phyloP scores from a whole-genome alignment of 495 filamentous ascomycete genomes.

The Penicillium ucsense region DNA sequence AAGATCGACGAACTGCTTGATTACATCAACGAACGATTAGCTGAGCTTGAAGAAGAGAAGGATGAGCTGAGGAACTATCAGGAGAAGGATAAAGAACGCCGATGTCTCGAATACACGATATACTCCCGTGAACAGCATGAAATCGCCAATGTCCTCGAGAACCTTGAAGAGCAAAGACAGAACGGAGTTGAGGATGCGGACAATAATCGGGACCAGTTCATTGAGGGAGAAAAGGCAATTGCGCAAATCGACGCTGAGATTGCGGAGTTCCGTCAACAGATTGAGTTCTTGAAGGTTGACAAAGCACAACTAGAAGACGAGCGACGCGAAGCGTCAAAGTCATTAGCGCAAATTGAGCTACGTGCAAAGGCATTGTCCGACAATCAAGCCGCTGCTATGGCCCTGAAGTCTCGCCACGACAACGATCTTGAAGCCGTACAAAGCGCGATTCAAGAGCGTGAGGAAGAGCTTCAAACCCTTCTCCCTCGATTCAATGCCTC shows the following conservation, averaged over 20 bases:
- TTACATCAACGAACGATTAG: slow-evolving; percentile 81
- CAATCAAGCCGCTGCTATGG: slow-evolving; percentile 68
- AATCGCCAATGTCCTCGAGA: slow-evolving; percentile 65
- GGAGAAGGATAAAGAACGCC: slow-evolving; percentile 86
- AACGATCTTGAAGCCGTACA: slow-evolving; percentile 65
- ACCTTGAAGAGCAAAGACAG: slow-evolving; percentile 71
- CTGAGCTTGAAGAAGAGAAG: slow-evolving; percentile 92
- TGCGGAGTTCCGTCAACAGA: slow-evolving; percentile 65
- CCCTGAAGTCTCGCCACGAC: slow-evolving; percentile 58
- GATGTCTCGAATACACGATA: slow-evolving; percentile 90
- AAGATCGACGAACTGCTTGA: slow-evolving; percentile 91
- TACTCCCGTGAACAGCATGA: slow-evolving; percentile 80
- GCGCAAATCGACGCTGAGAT: slow-evolving; percentile 67
- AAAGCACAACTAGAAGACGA: slow-evolving; percentile 84
- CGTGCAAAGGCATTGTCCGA: slow-evolving; percentile 71
- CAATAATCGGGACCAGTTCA: slow-evolving; percentile 65
- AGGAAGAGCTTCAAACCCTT: slow-evolving; percentile 62
- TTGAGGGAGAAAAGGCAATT: slow-evolving; percentile 73
- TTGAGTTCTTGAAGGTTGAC: slow-evolving; percentile 82
- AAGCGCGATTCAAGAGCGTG: slow-evolving; percentile 61
- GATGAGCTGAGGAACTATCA: slow-evolving; percentile 88
- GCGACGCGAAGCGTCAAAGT: slow-evolving; percentile 64
- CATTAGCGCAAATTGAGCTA: slow-evolving; percentile 75
- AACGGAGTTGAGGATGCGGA: slow-evolving; percentile 75
- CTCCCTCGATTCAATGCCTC: slow-evolving; percentile 64